phyloP scores from a whole-genome alignment of 2,329 filamentous ascomycete species.

The Neonectria punicea region DNA sequence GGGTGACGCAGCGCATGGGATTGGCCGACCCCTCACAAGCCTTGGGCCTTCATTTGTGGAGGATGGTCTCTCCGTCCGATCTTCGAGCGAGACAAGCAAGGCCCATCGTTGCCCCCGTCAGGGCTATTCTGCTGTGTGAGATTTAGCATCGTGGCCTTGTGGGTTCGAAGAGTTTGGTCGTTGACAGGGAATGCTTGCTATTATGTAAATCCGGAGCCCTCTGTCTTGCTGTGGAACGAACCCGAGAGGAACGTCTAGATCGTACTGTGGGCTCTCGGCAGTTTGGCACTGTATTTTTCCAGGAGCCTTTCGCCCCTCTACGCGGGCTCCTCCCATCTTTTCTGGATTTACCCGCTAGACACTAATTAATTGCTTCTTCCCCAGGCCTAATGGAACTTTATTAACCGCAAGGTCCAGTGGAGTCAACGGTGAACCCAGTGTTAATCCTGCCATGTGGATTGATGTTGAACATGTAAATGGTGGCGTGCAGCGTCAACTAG shows the following conservation, averaged over 20 bases:
- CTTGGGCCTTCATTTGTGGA: slow-evolving; percentile 17
- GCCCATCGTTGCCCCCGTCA: background rate
- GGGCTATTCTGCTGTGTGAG: background rate
- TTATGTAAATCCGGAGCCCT: background rate
- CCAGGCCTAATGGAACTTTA: background rate
- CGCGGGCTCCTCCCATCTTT: background rate
- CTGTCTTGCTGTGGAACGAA: background rate
- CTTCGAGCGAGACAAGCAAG: background rate
- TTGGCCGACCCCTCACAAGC: slow-evolving; percentile 7
- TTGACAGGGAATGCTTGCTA: background rate
- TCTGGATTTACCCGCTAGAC: slow-evolving; percentile 1
- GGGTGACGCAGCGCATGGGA: slow-evolving; percentile 14
- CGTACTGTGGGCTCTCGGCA: background rate
- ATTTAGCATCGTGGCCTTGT: background rate
- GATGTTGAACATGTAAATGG: background rate
- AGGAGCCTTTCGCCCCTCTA: background rate
- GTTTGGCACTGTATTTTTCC: background rate
- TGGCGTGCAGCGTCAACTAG: background rate
- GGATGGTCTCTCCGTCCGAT: slow-evolving; percentile 14
- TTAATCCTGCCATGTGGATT: too few relatives aligned
- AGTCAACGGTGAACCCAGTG: too few relatives aligned
- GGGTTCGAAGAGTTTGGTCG: background rate
- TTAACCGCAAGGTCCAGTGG: background rate
- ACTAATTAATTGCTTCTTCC: background rate
- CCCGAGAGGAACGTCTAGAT: background rate